Evolutionary conservation across 805 yeast species (phyloP).

Genomic region (Starmerella scarabaei): DNA sequence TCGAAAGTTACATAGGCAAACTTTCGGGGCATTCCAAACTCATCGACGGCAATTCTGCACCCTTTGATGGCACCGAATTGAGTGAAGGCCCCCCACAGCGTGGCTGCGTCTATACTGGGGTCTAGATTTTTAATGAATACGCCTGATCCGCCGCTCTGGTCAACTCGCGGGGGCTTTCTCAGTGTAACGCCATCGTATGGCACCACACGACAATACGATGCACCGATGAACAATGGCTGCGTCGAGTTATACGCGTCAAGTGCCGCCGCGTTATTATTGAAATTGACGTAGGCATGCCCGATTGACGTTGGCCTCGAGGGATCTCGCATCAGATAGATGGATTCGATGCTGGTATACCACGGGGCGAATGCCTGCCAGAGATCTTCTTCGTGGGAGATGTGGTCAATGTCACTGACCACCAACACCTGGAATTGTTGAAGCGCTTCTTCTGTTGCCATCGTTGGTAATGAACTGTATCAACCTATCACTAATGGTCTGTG

Average conservation of each 20-base stretch:
- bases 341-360: slow-evolving; percentile 9
- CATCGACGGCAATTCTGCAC: slow-evolving; percentile 20
- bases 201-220: slow-evolving; percentile 18
- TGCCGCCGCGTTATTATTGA: slow-evolving; percentile 14
- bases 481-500: no score
- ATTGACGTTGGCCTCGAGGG: slow-evolving; percentile 9
- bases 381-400: slow-evolving; percentile 14
- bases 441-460: no score
- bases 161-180: slow-evolving; percentile 10
- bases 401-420: slow-evolving; percentile 21
- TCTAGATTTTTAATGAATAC: slow-evolving; percentile 75
- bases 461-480: no score
- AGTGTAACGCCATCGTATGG: slow-evolving; percentile 8
- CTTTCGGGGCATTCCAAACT: slow-evolving; percentile 20
- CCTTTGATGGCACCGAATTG: slow-evolving; percentile 17
- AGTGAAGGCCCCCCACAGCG: slow-evolving; percentile 18
- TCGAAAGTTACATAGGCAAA: slow-evolving; percentile 21
- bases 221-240: slow-evolving; percentile 19
- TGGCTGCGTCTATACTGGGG: slow-evolving; percentile 38
- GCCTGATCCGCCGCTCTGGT: slow-evolving; percentile 15
- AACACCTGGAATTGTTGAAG: slow-evolving; percentile 12
- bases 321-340: slow-evolving; percentile 18
- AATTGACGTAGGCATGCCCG: slow-evolving; percentile 19
- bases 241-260: slow-evolving; percentile 10
- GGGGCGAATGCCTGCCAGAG: slow-evolving; percentile 19